Conservation (phyloP, 2,329 filamentous ascomycete genomes). For the Sarocladiaceae sp. region DNA sequence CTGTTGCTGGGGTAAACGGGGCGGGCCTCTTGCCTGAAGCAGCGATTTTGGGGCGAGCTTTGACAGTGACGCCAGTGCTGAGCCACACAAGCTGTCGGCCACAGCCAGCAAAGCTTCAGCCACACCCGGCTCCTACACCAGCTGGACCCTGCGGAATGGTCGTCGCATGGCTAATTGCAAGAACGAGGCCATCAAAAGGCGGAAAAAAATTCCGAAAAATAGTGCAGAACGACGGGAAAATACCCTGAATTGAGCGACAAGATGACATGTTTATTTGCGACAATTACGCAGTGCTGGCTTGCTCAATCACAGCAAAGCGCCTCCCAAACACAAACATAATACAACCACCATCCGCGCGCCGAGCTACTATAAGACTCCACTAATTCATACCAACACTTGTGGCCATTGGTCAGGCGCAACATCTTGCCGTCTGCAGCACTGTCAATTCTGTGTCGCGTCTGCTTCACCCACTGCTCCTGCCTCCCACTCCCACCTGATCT, state of each 20-base stretch:
- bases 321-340: not conserved
- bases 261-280: not conserved
- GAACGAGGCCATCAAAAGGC: not conserved
- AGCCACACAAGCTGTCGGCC: conserved; percentile 7
- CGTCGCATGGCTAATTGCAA: too few relatives aligned
- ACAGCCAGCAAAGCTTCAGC: conserved; percentile 4
- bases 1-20: conserved; percentile 28
- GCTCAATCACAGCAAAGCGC: not conserved
- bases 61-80: conserved; percentile 1
- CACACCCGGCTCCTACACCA: too few relatives aligned
- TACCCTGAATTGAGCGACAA: too few relatives aligned
- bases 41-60: not conserved
- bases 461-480: not conserved
- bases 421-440: not conserved
- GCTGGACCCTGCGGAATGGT: too few relatives aligned
- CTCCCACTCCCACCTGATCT: not conserved
- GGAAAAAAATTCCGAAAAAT: not conserved
- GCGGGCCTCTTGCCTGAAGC: not conserved
- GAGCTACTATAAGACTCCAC: not conserved
- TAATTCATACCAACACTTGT: not conserved
- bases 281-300: not conserved
- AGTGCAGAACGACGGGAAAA: too few relatives aligned
- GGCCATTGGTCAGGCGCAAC: conserved; percentile 1
- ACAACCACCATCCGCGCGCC: not conserved
- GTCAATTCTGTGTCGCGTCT: not conserved